phyloP scores from a whole-genome alignment of 345 rosid species.

The Syzygium oleosum region DNA sequence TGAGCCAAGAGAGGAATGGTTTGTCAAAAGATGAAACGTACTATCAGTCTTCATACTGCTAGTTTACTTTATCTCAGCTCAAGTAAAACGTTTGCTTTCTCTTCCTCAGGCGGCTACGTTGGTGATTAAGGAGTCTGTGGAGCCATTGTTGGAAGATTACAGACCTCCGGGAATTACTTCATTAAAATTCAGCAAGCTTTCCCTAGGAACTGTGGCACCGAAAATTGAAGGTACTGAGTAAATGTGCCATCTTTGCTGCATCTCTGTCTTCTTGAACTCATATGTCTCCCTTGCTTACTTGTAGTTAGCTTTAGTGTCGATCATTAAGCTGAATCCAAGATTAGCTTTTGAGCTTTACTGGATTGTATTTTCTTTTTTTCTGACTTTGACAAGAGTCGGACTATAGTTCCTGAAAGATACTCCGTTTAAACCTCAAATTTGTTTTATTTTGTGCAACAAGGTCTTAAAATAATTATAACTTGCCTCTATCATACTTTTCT shows the following conservation, averaged over 20 bases:
- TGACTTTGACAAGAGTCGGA: background rate
- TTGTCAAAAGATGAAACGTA: background rate
- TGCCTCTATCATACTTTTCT: background rate
- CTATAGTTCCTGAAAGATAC: background rate
- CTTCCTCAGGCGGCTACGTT: conserved; percentile 76
- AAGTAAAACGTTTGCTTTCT: background rate
- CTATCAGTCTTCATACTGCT: background rate
- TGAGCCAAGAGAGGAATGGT: background rate
- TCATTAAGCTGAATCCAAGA: background rate
- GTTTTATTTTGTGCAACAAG: background rate
- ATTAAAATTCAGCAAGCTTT: conserved; percentile 75
- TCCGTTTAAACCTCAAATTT: background rate
- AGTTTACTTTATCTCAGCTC: background rate
- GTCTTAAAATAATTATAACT: background rate
- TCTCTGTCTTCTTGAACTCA: background rate
- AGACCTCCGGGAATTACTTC: conserved; percentile 96
- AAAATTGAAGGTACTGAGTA: conserved; percentile 80
- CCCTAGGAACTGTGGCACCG: conserved; percentile 93
- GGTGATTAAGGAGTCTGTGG: conserved; percentile 93
- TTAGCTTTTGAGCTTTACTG: background rate
- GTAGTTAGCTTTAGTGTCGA: background rate
- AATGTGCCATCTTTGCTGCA: background rate
- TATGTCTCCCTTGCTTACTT: background rate
- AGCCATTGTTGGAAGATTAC: conserved; percentile 92
- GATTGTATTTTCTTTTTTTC: background rate